These are phyloP conservation scores for Phytophthora multivora DNA, from an alignment of 352 stramenopile genomes.

Conservation along the genomic window DNA sequence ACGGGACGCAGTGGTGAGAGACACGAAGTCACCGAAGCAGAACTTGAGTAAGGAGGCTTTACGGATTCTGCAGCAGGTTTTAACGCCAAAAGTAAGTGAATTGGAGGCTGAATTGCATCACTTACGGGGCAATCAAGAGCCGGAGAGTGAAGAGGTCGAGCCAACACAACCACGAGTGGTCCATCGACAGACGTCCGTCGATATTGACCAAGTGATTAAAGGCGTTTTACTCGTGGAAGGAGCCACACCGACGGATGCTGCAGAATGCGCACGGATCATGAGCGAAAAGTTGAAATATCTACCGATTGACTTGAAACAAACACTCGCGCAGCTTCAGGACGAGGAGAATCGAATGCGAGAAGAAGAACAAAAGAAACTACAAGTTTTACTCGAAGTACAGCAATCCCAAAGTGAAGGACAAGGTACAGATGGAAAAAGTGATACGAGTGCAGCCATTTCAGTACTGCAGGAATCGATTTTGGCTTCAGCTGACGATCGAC, in stretches of 20 bases:
- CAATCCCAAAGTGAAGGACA: conserved; percentile 17
- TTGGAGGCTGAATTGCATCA: conserved; percentile 2
- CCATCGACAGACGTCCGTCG: conserved; percentile 12
- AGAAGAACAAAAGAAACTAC: conserved; percentile 15
- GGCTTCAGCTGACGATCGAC: conserved; percentile 1
- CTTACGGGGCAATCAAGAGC: conserved; percentile 6
- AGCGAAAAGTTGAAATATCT: conserved; percentile 51
- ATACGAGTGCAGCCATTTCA: not conserved
- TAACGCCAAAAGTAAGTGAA: conserved; percentile 11
- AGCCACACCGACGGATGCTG: conserved; percentile 35
- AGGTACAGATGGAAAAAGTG: conserved; percentile 12
- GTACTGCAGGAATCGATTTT: not conserved
- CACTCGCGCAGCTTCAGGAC: conserved; percentile 24
- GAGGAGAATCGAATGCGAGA: conserved; percentile 24
- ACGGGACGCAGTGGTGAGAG: conserved; percentile 49
- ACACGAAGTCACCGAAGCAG: conserved; percentile 68
- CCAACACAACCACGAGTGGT: conserved; percentile 15
- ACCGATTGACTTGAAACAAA: conserved; percentile 42
- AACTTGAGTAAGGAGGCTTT: conserved; percentile 60
- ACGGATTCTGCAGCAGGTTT: conserved; percentile 32
- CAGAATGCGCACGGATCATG: conserved; percentile 42
- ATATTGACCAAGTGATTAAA: conserved; percentile 58
- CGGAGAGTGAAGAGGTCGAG: conserved; percentile 15
- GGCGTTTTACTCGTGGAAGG: conserved; percentile 59
- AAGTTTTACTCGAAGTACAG: conserved; percentile 9